Conservation (phyloP, 495 filamentous ascomycete genomes). For the Podospora pseudocomata region DNA sequence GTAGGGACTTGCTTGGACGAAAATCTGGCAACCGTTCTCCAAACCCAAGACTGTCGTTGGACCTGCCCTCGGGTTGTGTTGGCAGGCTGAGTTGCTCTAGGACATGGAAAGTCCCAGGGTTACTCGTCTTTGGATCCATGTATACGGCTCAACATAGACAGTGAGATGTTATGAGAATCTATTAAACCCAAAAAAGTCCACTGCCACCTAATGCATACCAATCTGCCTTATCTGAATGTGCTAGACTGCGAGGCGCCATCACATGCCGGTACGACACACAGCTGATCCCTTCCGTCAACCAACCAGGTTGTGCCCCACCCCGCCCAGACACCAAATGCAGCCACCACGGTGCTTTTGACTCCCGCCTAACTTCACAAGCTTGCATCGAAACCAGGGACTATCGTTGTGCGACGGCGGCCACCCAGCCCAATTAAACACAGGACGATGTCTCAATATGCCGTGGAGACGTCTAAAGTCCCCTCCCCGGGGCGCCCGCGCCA, state of each 20-base stretch:
- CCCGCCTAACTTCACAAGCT: neutral
- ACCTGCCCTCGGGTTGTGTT: neutral
- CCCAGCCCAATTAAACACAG: slow-evolving; percentile 6
- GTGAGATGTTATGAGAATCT: neutral
- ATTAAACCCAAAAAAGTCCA: neutral
- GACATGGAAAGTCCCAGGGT: neutral
- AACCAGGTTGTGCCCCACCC: slow-evolving; percentile 16
- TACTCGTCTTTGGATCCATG: neutral
- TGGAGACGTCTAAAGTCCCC: slow-evolving; percentile 27
- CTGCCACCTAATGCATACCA: neutral
- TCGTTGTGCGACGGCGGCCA: slow-evolving; percentile 16
- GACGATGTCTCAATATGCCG: slow-evolving; percentile 39
- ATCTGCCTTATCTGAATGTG: neutral
- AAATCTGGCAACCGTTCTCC: neutral
- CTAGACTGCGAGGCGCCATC: neutral
- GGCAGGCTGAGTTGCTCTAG: neutral
- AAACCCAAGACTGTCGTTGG: neutral
- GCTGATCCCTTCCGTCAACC: neutral
- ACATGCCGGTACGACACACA: neutral
- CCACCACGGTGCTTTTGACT: slow-evolving; percentile 4
- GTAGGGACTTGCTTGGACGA: neutral
- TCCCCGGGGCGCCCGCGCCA: slow-evolving; percentile 45
- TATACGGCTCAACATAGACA: neutral
- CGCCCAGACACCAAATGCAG: neutral
- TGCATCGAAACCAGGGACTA: neutral